phyloP scores from a whole-genome alignment of 1,284 basidiomycete species.

The Naganishia albida region DNA sequence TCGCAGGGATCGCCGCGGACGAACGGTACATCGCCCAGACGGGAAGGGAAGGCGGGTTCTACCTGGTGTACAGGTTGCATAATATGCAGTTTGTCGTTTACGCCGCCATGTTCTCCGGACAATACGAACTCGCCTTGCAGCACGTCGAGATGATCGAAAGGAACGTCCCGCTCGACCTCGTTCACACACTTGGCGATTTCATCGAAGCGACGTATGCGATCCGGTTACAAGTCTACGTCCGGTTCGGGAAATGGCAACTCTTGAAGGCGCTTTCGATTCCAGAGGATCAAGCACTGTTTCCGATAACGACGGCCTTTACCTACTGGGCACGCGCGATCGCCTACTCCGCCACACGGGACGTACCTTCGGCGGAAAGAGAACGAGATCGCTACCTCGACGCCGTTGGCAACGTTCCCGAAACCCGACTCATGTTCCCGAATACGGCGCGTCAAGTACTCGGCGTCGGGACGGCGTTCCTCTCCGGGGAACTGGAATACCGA shows the following conservation, averaged over 20 bases:
- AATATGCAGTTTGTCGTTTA: conserved; percentile 46
- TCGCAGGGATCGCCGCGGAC: conserved; percentile 42
- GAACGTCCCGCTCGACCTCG: conserved; percentile 38
- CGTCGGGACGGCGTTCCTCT: conserved; percentile 46
- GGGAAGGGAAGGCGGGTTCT: conserved; percentile 37
- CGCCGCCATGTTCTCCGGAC: conserved; percentile 48
- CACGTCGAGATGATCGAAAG: conserved; percentile 43
- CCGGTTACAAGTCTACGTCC: conserved; percentile 44
- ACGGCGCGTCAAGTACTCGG: conserved; percentile 39
- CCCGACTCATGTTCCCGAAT: conserved; percentile 48
- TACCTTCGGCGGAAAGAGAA: conserved; percentile 37
- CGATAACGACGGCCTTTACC: conserved; percentile 40
- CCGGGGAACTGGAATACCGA: conserved; percentile 48
- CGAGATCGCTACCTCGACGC: conserved; percentile 37
- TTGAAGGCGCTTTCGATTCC: conserved; percentile 40
- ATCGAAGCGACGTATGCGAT: conserved; percentile 43
- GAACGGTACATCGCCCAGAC: conserved; percentile 39
- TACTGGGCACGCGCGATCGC: conserved; percentile 47
- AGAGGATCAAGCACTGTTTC: conserved; percentile 39
- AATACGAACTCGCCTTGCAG: conserved; percentile 39
- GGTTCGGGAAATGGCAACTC: conserved; percentile 49
- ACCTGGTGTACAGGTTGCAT: conserved; percentile 48
- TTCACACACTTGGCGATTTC: conserved; percentile 44
- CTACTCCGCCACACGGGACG: conserved; percentile 37
- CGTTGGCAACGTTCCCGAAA: conserved; percentile 32